These are phyloP conservation scores for Amanita rubescens DNA, from an alignment of 768 basidiomycete species.

Conservation along the genomic window DNA sequence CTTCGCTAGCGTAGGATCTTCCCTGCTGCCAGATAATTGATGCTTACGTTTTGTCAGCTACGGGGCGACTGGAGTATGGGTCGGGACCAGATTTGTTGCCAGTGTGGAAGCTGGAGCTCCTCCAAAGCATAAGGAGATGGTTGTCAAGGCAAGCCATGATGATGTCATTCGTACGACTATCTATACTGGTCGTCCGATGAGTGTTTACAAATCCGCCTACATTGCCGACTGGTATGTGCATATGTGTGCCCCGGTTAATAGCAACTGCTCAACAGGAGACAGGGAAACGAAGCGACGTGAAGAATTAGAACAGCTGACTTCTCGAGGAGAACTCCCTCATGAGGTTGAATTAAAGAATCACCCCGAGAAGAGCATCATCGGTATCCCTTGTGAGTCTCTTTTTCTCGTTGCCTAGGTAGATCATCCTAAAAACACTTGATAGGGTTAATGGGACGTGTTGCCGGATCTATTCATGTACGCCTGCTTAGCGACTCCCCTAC, in stretches of 20 bases:
- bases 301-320: conserved; percentile 53
- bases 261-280: neutral
- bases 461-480: conserved; percentile 57
- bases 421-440: conserved; percentile 1
- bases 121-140: conserved; percentile 59
- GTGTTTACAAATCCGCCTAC: conserved; percentile 76
- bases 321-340: conserved; percentile 67
- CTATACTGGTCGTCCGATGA: conserved; percentile 75
- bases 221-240: conserved; percentile 55
- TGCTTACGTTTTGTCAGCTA: conserved; percentile 36
- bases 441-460: conserved; percentile 80
- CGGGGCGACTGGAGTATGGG: conserved; percentile 84
- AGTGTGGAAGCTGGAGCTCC: conserved; percentile 77
- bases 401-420: neutral
- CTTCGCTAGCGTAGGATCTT: conserved; percentile 50
- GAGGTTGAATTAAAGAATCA: conserved; percentile 61
- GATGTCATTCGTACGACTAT: conserved; percentile 66
- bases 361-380: conserved; percentile 58
- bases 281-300: conserved; percentile 57
- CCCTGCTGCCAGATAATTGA: neutral
- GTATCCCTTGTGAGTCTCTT: conserved; percentile 46
- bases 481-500: neutral
- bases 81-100: conserved; percentile 82
- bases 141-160: conserved; percentile 66
- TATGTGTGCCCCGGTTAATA: neutral